Base-by-base conservation (phyloP, 371 early-diverging fungal genomes). In the Mortierella sp. region DNA sequence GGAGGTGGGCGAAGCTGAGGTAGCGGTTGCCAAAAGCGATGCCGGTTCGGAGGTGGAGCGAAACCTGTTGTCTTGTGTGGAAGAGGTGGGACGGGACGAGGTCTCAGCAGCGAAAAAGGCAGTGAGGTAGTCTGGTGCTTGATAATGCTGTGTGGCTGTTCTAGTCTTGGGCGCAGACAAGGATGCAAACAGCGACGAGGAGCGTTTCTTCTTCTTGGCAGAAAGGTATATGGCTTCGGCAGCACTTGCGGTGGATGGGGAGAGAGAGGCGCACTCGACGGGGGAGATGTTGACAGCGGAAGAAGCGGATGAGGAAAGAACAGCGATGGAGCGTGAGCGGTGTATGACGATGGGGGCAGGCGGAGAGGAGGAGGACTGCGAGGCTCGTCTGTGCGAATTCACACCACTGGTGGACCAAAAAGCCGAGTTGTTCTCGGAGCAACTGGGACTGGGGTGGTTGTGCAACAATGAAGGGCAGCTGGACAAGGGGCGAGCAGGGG, bases 191-290 rank as follows among this genome's bases (percentile, higher is more conserved):
- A 69, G 58, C 22, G 58, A 57, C 14, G 62, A 62, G 14, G 69
- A 57, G 27, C 57, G 43, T 37, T 48, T 50, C 31, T 62, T 50
- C 31, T 62, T 37, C 13, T 25, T 49, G 17, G 63, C 14, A 1
- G 55, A 12, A 50, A 70, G 54, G 19, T 70, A 70, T 14, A 47
- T 48, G 24, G 63, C 63, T 49, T 70, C 70, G 13, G 68, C 62
- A 12, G 68, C 57, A n/a, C 47, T 44, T 3, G 68, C 62, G 25
- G 68, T 68, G 14, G 70, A 63, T 3, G 56, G 61, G 0, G 74
- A 67, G 39, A 67, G 68, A 14, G 74, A 74, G 16, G 54, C 57
- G 43, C 74, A 74, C 74, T 74, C 74, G 53, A 62, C 74, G 2
- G 74, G 74, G 3, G 74, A 74, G 43, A 62, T 61, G 54, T 68